Evolutionary conservation across 805 yeast genomes (phyloP).

Genomic region (Candida boidinii): DNA sequence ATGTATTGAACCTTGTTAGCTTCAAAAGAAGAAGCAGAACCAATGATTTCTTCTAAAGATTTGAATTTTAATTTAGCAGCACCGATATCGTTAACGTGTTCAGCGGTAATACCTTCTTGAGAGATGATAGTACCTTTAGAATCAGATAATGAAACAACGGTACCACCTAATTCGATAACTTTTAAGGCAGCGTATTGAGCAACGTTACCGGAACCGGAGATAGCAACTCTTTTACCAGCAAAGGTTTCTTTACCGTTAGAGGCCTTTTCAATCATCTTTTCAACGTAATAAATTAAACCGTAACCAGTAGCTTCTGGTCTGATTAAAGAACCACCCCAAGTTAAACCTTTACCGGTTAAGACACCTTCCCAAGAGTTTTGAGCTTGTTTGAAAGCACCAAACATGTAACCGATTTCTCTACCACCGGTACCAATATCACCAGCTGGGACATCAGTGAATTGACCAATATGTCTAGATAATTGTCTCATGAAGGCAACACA

Average conservation of each 20-base stretch:
- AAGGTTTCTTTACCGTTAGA: constrained; percentile 83
- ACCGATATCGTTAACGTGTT: constrained; percentile 66
- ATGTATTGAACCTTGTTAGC: constrained; percentile 63
- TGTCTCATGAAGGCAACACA: constrained; percentile 94
- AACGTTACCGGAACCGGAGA: constrained; percentile 98
- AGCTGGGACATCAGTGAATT: constrained; percentile 97
- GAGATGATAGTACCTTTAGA: constrained; percentile 85
- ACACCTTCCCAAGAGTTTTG: constrained; percentile 95
- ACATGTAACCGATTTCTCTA: constrained; percentile 87
- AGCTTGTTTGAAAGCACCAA: constrained; percentile 92
- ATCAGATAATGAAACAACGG: constrained; percentile 89
- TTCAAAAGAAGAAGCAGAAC: constrained; percentile 49
- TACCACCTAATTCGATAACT: constrained; percentile 94
- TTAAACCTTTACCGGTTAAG: constrained; percentile 93
- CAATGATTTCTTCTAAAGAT: constrained; percentile 61
- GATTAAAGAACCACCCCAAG: constrained; percentile 98
- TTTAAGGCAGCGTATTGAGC: constrained; percentile 98
- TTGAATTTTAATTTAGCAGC: constrained; percentile 75
- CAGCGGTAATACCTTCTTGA: constrained; percentile 74
- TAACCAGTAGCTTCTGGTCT: constrained; percentile 99
- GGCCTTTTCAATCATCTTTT: constrained; percentile 94
- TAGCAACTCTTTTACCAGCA: constrained; percentile 89
- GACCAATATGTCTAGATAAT: constrained; percentile 92
- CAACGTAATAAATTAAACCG: constrained; percentile 94
- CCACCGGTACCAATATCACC: constrained; percentile 99